Evolutionary conservation across 2,329 filamentous ascomycete genomes (phyloP), one percentile per base, ranked within the genome.

Genomic region (Venturia pyrina): DNA sequence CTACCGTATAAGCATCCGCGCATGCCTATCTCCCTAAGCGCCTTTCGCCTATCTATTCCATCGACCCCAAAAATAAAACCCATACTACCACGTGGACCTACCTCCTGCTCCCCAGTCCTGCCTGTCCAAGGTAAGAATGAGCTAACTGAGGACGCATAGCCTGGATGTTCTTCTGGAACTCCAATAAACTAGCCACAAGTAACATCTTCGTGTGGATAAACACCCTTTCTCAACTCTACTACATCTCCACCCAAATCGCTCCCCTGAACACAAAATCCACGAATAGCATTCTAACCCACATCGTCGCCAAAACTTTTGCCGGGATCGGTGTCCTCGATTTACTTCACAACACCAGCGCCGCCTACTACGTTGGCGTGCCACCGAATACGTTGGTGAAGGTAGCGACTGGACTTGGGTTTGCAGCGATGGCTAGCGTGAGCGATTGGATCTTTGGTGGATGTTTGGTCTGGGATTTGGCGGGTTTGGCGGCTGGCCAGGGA

Each of bases 111-210:
- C n/a, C 46, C 7, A 21, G 8, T 5, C 11, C 21, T 50, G 19
- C 46, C 21, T 8, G 37, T 8, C 10, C 37, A 40, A 40, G 37
- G 37, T 40, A 53, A 1, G 21, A 32, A 19, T 21, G 15, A 53
- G 44, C 62, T 64, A 64, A 64, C 28, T n/a, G 19, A 24, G 56
- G 2, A 44, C 34, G 50, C 24, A 43, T 53, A 79, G 78, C 79
- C 3, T 85, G 83, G 83, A 85, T 86, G 83, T 79, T 86, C 69
- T 85, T 85, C 75, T 87, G 84, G 84, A 86, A 86, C 69, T 69
- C 77, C 1, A 78, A 79, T 3, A 71, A 79, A 28, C 77, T 87
- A 5, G 78, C 80, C 65, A 78, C 78, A 0, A 76, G 81, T 34
- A 84, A 86, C 69, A 68, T 83, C 41, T 86, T 86, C 69, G 84